Conservation (phyloP, 163 green algal species). For the Scenedesmus sp. region DNA sequence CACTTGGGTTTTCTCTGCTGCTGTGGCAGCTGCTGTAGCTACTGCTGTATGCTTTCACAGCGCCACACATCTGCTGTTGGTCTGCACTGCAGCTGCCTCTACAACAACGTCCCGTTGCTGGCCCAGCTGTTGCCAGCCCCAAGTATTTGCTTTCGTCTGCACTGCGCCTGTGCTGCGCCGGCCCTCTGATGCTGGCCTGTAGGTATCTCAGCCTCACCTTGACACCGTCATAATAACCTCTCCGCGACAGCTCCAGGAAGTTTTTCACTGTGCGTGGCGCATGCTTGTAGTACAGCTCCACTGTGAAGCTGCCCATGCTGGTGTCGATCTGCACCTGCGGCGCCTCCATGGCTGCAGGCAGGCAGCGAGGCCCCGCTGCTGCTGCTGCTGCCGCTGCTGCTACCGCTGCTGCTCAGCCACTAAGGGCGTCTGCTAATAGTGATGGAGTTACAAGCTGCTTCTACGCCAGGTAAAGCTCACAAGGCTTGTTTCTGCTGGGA, state of each 20-base stretch:
- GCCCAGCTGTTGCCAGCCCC: too few relatives aligned
- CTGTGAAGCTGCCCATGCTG: constrained; percentile 64
- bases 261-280: constrained; percentile 88
- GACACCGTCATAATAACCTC: constrained; percentile 94
- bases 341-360: constrained; percentile 35
- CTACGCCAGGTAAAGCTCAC: too few relatives aligned
- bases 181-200: not conserved
- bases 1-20: too few relatives aligned
- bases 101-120: too few relatives aligned
- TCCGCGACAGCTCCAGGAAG: constrained; percentile 88
- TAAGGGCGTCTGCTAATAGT: too few relatives aligned
- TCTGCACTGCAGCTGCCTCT: too few relatives aligned
- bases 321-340: constrained; percentile 53
- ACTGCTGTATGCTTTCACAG: too few relatives aligned
- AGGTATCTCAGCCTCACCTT: constrained; percentile 61
- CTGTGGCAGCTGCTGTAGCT: too few relatives aligned
- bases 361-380: not conserved
- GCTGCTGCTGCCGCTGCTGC: constrained; percentile 6
- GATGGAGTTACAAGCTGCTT: too few relatives aligned
- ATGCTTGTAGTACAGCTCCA: constrained; percentile 89
- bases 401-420: not conserved
- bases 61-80: too few relatives aligned
- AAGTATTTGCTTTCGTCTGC: too few relatives aligned
- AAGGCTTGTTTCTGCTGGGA: not conserved
- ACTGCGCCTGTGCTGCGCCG: not conserved